Evolutionary conservation across 768 basidiomycete genomes (phyloP), one percentile per base, ranked within the genome.

Genomic region (Tulasnella calospora): DNA sequence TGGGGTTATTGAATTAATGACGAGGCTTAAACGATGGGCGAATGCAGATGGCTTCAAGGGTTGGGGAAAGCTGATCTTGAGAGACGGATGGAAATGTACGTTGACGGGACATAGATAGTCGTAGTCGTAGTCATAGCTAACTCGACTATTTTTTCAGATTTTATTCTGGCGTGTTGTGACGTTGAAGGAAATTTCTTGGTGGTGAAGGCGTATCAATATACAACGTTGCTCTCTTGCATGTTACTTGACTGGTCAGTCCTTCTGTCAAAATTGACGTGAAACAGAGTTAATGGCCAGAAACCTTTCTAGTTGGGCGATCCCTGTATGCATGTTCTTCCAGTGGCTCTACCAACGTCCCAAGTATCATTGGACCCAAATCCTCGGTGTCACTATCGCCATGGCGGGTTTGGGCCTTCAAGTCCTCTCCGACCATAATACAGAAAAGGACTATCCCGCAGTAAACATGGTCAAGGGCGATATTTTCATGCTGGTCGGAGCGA

Each of bases 111-210:
- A 44, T 51, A 40, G 8, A 13, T 69, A 47, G 5, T 69, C 36
- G 55, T 19, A 10, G 46, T 35, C 69, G 17, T 44, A 10, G 46
- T 35, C 69, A 17, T 44, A 61, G 44, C 38, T 77, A 38, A 77
- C 70, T n/a, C 23, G 33, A 17, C 33, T 44, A 19, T 35, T 33
- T 67, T 44, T 27, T 1, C 81, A 95, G 94, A 96, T 83, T 84
- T 94, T 79, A 87, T 95, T 78, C 86, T 96, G 41, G 94, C 92
- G 33, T 88, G 87, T 38, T 92, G 90, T 83, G 94, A 96, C 82
- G 94, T 95, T 47, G 94, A 95, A 83, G 94, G 91, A 44, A 96
- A 96, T 83, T 96, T 94, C 82, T 85, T 94, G 79, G 94, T 92
- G 61, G 90, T 95, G 76, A 93, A 93, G 35, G 93, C 94, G 23